phyloP scores from a whole-genome alignment of 352 stramenopile species.

The Phytopythium vexans region DNA sequence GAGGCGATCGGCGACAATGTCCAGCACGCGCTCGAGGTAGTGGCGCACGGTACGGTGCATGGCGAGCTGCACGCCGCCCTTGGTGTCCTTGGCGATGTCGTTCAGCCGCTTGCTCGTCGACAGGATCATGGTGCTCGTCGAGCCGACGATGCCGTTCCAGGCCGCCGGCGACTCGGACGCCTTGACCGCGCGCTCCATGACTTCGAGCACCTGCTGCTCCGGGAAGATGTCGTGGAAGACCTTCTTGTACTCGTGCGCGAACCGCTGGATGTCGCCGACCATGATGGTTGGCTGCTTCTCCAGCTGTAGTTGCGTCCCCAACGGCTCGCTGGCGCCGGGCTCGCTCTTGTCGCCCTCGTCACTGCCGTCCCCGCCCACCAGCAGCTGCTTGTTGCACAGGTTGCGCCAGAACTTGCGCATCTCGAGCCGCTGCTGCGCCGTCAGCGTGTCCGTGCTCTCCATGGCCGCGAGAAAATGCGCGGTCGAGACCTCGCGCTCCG shows the following conservation, averaged over 20 bases:
- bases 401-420: conserved; percentile 80
- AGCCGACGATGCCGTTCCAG: conserved; percentile 73
- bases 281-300: conserved; percentile 17
- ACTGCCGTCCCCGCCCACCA: neutral
- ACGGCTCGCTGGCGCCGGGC: neutral
- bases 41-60: conserved; percentile 79
- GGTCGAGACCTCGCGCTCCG: conserved; percentile 47
- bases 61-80: conserved; percentile 74
- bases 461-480: conserved; percentile 67
- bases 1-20: conserved; percentile 71
- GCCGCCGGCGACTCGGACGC: conserved; percentile 19
- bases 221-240: conserved; percentile 82
- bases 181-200: conserved; percentile 41
- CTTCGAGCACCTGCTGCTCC: conserved; percentile 58
- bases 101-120: conserved; percentile 82
- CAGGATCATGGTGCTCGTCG: conserved; percentile 74
- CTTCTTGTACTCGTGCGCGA: conserved; percentile 77
- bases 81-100: conserved; percentile 81
- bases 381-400: conserved; percentile 43
- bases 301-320: neutral
- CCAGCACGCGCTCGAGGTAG: conserved; percentile 72
- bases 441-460: conserved; percentile 49
- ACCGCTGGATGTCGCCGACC: conserved; percentile 69
- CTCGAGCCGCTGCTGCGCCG: conserved; percentile 56
- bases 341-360: neutral